Conservation (phyloP, 2,329 filamentous ascomycete genomes). For the Ophiostoma quercus region DNA sequence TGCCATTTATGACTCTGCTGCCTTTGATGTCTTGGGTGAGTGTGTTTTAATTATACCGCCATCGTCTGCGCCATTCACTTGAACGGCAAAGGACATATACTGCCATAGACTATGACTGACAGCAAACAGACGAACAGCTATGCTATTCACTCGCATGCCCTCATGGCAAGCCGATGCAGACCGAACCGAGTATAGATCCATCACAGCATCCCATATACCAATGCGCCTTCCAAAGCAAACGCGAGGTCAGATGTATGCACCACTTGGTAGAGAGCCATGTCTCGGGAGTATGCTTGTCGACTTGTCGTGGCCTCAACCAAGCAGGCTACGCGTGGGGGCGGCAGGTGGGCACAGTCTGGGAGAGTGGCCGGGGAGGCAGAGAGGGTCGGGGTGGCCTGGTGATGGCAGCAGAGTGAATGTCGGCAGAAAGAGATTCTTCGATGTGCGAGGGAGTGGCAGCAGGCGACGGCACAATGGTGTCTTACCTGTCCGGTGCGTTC, state of each 20-base stretch:
- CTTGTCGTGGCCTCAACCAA: not conserved
- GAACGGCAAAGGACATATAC: too few species aligned
- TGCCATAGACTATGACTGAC: too few species aligned
- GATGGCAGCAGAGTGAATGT: not conserved
- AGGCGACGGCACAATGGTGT: slow-evolving; percentile 13
- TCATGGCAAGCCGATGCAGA: not conserved
- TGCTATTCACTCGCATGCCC: not conserved
- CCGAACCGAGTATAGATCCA: not conserved
- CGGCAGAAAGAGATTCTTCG: not conserved
- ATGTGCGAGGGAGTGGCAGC: not conserved
- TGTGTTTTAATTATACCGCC: too few species aligned
- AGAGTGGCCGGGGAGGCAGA: not conserved
- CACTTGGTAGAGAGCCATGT: not conserved
- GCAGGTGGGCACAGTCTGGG: not conserved
- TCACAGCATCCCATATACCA: not conserved
- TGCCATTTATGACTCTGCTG: too few species aligned
- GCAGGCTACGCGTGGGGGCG: too few species aligned
- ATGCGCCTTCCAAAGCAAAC: too few species aligned
- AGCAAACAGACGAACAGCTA: too few species aligned
- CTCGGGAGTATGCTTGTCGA: not conserved
- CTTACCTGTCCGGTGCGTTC: slow-evolving; percentile 55
- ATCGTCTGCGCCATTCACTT: too few species aligned
- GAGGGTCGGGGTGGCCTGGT: not conserved
- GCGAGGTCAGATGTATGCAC: not conserved
- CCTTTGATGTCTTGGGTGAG: not conserved